Percentiles rank a stretch among this genome's conserved stretches.
Conservation (phyloP, 2,329 filamentous ascomycete genomes). For the Hypoxylon sp. region DNA sequence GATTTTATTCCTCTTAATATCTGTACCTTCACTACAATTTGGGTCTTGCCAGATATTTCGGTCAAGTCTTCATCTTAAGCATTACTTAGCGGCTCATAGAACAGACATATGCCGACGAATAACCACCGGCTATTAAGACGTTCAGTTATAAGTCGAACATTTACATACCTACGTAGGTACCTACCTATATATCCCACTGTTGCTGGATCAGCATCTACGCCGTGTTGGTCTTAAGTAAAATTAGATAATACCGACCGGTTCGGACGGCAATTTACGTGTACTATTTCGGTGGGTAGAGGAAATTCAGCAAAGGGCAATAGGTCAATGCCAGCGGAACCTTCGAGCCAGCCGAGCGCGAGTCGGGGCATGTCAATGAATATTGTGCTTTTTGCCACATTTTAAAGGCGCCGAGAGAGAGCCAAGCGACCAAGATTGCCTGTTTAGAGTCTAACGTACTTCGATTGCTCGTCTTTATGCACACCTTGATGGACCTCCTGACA, state of each 20-base stretch:
- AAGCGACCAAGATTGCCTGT: conserved; percentile 7
- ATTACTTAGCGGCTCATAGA: no score
- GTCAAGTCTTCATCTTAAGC: no score
- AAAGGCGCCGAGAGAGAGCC: conserved; percentile 1
- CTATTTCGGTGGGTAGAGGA: neutral
- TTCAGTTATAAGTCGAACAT: no score
- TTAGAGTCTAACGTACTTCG: neutral
- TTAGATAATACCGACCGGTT: no score
- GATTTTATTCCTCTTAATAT: no score
- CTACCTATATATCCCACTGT: neutral
- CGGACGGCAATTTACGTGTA: no score
- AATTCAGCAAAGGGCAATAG: neutral
- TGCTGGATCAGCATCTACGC: neutral
- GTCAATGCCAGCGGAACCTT: conserved; percentile 1
- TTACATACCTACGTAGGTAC: neutral
- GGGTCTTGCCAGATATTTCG: no score
- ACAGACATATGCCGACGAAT: no score
- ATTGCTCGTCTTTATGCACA: conserved; percentile 4
- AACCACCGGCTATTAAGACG: no score
- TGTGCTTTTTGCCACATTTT: neutral
- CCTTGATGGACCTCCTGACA: neutral
- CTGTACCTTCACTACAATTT: no score
- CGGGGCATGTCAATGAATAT: neutral
- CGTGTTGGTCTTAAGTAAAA: neutral
- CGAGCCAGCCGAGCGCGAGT: neutral